phyloP scores from a whole-genome alignment of 2,329 filamentous ascomycete genomes.

The Phyllosticta citribraziliensis region DNA sequence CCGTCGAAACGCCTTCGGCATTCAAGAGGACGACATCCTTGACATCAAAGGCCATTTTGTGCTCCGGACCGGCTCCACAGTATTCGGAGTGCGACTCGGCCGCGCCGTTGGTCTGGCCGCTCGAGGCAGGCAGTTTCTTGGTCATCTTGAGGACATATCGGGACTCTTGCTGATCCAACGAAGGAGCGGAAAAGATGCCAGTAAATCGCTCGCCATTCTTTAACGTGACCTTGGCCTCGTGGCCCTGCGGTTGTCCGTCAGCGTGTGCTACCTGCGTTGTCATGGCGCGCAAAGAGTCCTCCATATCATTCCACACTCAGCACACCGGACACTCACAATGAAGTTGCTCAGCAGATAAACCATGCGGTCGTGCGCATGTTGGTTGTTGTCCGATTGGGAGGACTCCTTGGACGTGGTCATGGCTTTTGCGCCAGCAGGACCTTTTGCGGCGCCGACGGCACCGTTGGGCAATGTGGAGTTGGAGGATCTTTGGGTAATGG shows the following conservation, averaged over 20 bases:
- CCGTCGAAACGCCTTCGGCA: conserved; percentile 43
- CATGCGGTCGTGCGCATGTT: conserved; percentile 51
- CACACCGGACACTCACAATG: conserved; percentile 38
- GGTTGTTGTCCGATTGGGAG: conserved; percentile 17
- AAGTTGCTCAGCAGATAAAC: conserved; percentile 49
- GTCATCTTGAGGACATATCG: conserved; percentile 58
- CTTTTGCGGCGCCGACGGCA: conserved; percentile 33
- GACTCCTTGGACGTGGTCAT: conserved; percentile 22
- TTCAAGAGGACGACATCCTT: conserved; percentile 50
- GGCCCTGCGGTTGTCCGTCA: conserved; percentile 35
- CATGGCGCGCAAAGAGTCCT: neutral
- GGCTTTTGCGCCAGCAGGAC: conserved; percentile 28
- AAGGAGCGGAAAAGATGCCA: conserved; percentile 50
- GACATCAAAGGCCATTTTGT: conserved; percentile 50
- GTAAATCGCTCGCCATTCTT: conserved; percentile 52
- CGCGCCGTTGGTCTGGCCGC: conserved; percentile 37
- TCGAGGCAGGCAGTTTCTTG: conserved; percentile 37
- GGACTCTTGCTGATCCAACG: conserved; percentile 41
- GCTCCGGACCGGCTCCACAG: conserved; percentile 38
- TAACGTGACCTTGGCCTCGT: conserved; percentile 45
- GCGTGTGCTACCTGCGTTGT: neutral
- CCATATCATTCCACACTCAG: neutral
- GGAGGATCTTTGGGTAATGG: conserved; percentile 48
- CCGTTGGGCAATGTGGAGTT: conserved; percentile 36
- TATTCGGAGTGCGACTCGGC: conserved; percentile 32